Conservation (phyloP, 2,329 filamentous ascomycete genomes). For the Coniella lustricola region DNA sequence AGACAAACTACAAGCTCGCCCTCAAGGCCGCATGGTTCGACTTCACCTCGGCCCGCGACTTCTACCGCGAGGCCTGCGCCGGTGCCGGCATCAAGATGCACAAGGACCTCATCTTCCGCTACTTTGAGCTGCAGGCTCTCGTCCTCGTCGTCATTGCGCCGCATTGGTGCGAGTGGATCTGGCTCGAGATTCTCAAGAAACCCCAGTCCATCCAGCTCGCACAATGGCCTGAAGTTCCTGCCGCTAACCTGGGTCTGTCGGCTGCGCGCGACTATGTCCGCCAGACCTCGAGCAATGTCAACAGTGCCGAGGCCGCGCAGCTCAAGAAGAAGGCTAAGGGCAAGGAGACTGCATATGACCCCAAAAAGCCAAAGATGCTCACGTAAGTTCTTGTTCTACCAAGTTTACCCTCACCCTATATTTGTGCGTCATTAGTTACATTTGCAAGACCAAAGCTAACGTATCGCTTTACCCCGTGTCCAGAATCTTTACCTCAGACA, state of each 20-base stretch:
- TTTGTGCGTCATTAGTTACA: too few species aligned
- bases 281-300: constrained; percentile 68
- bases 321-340: constrained; percentile 90
- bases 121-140: constrained; percentile 79
- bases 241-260: constrained; percentile 58
- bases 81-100: constrained; percentile 82
- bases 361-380: constrained; percentile 85
- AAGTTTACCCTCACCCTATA: not conserved
- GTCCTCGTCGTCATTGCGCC: constrained; percentile 79
- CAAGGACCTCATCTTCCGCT: constrained; percentile 67
- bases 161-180: constrained; percentile 92
- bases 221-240: constrained; percentile 63
- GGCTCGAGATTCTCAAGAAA: constrained; percentile 83
- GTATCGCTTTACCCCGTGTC: too few species aligned
- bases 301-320: constrained; percentile 73
- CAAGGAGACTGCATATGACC: constrained; percentile 78
- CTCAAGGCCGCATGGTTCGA: constrained; percentile 85
- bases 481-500: constrained; percentile 66
- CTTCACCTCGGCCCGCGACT: constrained; percentile 79
- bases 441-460: constrained; percentile 5
- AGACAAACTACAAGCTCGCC: constrained; percentile 79
- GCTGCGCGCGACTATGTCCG: constrained; percentile 67
- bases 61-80: constrained; percentile 77
- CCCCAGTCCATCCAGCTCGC: constrained; percentile 70
- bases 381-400: constrained; percentile 31